Conservation (phyloP, 1,284 basidiomycete species). For the Pseudozyma hubeiensis region DNA sequence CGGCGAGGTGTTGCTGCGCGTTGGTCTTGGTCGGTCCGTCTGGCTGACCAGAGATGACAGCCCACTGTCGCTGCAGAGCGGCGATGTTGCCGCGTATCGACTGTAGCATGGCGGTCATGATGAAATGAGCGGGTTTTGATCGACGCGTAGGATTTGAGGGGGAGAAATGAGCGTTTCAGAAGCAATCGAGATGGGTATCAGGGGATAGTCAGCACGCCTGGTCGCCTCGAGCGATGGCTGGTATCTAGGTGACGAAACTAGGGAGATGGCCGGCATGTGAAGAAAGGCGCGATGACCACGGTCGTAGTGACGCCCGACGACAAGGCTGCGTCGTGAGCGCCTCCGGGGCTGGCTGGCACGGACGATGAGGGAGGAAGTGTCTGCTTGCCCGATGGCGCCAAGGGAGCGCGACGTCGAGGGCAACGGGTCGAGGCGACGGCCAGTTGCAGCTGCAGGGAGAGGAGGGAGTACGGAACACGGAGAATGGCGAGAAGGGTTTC, state of each 20-base stretch:
- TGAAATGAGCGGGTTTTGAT: neutral
- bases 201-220: conserved; percentile 2
- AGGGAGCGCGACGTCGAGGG: conserved; percentile 6
- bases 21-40: conserved; percentile 59
- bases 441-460: neutral
- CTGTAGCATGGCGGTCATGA: conserved; percentile 29
- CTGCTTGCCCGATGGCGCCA: conserved; percentile 5
- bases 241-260: neutral
- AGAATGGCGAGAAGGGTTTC: conserved; percentile 9
- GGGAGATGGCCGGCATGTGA: neutral
- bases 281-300: neutral
- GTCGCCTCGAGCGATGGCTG: conserved; percentile 2
- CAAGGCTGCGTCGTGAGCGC: neutral
- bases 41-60: conserved; percentile 52
- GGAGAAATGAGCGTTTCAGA: neutral
- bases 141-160: conserved; percentile 5
- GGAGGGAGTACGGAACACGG: conserved; percentile 4
- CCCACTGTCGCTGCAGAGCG: conserved; percentile 63
- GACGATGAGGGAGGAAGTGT: conserved; percentile 1
- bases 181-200: conserved; percentile 3
- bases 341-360: neutral
- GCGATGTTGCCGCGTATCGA: conserved; percentile 57
- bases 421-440: neutral
- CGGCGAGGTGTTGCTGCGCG: conserved; percentile 55
- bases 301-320: neutral